phyloP scores from a whole-genome alignment of 2,329 filamentous ascomycete species.

The Aspergillus costaricaensis region DNA sequence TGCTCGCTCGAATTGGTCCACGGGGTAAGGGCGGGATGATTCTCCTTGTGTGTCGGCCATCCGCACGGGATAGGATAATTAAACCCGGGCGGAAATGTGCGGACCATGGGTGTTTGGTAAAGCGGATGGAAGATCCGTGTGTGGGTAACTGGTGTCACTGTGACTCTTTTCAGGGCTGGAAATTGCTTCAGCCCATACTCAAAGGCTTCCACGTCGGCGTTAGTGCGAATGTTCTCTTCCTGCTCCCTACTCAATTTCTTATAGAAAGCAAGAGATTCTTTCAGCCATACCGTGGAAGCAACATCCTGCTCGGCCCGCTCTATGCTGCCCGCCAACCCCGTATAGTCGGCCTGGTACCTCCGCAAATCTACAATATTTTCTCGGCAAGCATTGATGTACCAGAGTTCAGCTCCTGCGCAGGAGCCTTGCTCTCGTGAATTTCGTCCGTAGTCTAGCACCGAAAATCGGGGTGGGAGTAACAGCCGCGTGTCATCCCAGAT shows the following conservation, averaged over 20 bases:
- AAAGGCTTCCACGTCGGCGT: slow-evolving; percentile 24
- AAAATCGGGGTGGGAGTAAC: not conserved
- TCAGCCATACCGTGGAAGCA: not conserved
- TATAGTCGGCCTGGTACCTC: slow-evolving; percentile 15
- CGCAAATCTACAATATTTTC: slow-evolving; percentile 15
- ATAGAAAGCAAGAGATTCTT: not conserved
- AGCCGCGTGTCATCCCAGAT: slow-evolving; percentile 36
- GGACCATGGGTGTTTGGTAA: slow-evolving; percentile 49
- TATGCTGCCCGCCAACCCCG: not conserved
- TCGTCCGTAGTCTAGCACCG: not conserved
- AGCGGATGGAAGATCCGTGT: slow-evolving; percentile 38
- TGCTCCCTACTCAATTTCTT: not conserved
- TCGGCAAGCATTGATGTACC: slow-evolving; percentile 18
- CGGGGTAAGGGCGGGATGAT: not conserved
- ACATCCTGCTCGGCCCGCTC: not conserved
- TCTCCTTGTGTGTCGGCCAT: slow-evolving; percentile 27
- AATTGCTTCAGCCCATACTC: slow-evolving; percentile 38
- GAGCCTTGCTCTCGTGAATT: not conserved
- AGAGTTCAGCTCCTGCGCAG: slow-evolving; percentile 13
- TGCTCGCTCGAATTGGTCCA: slow-evolving; percentile 8
- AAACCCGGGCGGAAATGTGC: slow-evolving; percentile 43
- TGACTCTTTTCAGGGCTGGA: slow-evolving; percentile 40
- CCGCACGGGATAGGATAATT: slow-evolving; percentile 42
- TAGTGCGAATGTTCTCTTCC: not conserved
- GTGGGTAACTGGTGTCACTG: slow-evolving; percentile 45